Evolutionary conservation across 1,139 yeast species (phyloP), one percentile per base, ranked within the genome.

Genomic region (Debaryomycetaceae sp.): DNA sequence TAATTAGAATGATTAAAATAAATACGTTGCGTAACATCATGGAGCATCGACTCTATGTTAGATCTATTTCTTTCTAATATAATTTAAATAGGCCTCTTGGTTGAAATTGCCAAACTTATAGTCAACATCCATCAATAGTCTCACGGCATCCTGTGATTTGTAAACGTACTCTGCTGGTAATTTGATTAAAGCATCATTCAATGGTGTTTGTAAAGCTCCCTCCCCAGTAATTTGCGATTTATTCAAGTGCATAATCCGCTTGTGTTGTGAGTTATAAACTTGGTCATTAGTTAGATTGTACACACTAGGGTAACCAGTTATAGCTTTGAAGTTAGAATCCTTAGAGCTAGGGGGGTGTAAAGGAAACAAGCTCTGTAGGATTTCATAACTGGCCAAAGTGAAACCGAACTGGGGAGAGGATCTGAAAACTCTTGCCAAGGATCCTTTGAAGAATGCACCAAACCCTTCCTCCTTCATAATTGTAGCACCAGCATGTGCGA

Each of bases 331-430:
- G 50, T 66, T 70, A 26, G 76, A 70, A 42, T 69, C 72, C 42
- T 61, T 67, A 37, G 76, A 69, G 45, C 65, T 58, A 41, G 77
- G 74, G 39, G 76, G 77, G 48, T 66, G 66, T 48, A 72, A 67
- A 38, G 77, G 77, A 67, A 64, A 63, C 48, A 70, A 50, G 44
- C 54, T 69, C 52, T 72, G 76, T 62, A 92, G 82, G 36, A 92
- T 65, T 65, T 92, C 98, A 65, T 92, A 92, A 22, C 96, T 92
- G 11, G 98, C 98, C 54, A 92, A 77, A 9, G 98, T 92, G 66
- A 92, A 91, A 41, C 98, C 98, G 62, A 92, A 92, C 65, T 92
- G 98, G 15, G 98, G 98, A 3, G 97, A 89, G 5, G 98, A 91
- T 66, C 98, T 79, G 56, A 91, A 72, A 35, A 92, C 91, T 64